Evolutionary conservation across 2,329 filamentous ascomycete genomes (phyloP), one percentile per base, ranked within the genome.

Genomic region (Daldinia eschscholtzii): DNA sequence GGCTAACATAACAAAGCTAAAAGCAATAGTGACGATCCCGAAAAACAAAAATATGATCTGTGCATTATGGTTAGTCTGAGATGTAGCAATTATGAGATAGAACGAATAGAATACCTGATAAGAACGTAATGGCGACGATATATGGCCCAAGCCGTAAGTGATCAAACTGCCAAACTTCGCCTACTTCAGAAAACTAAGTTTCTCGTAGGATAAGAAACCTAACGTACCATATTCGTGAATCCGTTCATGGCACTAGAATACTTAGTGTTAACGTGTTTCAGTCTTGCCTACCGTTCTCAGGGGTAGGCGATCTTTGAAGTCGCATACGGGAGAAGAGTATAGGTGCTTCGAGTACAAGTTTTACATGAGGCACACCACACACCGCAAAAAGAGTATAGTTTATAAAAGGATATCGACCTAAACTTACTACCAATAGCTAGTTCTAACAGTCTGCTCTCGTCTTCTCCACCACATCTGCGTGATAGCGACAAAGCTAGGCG

Each of bases 381-480:
- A 4, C 18, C 4, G 30, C 4, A 30, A 23, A 4, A 23, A 20
- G 6, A 39, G 35, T 20, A 18, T 35, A 15, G 18, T 5, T 10
- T 37, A 18, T 23, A 10, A 26, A 6, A 42, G 6, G 20, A 41
- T n/a, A 9, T n/a, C 6, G 26, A 4, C 4, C 9, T n/a, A 20
- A 39, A 71, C 68, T 68, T 64, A 71, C 68, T 89, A 89, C 88
- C 88, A 90, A 1, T 83, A 82, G 7, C 85, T 84, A 12, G 87
- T 85, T 2, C 88, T 79, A 57, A 86, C 76, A 0, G 87, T 88
- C 75, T 90, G 87, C 71, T 90, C 88, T 64, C 83, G 81, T 58
- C 87, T 82, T 46, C 86, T 82, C 81, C 86, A 90, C 88, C 88
- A 90, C 85, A 89, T 88, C 61, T 86, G 83, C 0, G 87, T 88